Percentiles rank a stretch among this genome's conserved stretches.
Evolutionary conservation across 108 stramenopile genomes (phyloP).

Genomic region (Mediolabrus comicus): DNA sequence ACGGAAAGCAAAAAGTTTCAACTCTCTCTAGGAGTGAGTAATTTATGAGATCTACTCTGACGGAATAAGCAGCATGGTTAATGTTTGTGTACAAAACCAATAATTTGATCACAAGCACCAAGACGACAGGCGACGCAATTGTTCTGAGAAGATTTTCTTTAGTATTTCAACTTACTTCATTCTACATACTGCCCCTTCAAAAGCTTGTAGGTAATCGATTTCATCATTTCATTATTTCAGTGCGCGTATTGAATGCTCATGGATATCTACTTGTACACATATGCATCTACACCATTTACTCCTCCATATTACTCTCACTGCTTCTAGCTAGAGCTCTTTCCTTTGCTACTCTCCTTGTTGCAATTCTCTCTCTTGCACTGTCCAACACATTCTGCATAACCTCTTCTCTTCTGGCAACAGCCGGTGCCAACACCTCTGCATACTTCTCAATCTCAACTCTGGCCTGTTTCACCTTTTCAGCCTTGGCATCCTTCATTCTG

Average conservation of each 20-base stretch:
- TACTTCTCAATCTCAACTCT: constrained; percentile 89
- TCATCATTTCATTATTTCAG: too few relatives aligned
- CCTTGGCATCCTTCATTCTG: constrained; percentile 87
- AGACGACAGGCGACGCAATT: too few relatives aligned
- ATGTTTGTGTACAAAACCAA: too few relatives aligned
- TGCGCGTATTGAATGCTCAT: background rate
- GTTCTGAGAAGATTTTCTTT: too few relatives aligned
- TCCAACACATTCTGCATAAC: constrained; percentile 92
- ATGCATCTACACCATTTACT: constrained; percentile 13
- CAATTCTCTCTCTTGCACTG: constrained; percentile 73
- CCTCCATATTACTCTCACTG: constrained; percentile 40
- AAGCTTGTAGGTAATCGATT: too few relatives aligned
- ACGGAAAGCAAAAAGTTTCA: too few relatives aligned
- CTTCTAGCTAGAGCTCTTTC: constrained; percentile 37
- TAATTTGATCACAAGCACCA: too few relatives aligned
- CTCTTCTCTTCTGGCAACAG: constrained; percentile 77
- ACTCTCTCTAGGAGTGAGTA: too few relatives aligned
- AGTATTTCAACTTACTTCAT: too few relatives aligned
- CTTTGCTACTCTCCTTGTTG: constrained; percentile 66
- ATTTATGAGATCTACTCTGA: too few relatives aligned
- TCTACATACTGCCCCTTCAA: too few relatives aligned
- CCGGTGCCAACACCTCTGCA: constrained; percentile 87
- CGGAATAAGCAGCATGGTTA: too few relatives aligned
- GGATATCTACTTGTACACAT: constrained; percentile 1
- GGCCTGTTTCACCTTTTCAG: constrained; percentile 84